A percentile compares a stretch with the other conserved stretches of the same genome.
phyloP scores from a whole-genome alignment of 148 eudicot species.

The Camellia japonica region DNA sequence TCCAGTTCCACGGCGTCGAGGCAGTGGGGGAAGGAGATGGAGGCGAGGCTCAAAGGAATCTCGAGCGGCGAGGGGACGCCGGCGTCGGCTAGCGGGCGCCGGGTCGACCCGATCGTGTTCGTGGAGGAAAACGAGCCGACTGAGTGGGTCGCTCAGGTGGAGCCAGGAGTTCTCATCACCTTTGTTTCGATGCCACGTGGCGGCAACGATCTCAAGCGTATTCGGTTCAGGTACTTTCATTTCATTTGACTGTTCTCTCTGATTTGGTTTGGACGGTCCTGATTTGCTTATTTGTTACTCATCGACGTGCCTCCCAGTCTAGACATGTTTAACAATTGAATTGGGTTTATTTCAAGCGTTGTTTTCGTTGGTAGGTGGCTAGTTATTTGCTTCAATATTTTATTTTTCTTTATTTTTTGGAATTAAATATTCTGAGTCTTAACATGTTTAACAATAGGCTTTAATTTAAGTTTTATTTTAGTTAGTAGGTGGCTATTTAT shows the following conservation, averaged over 20 bases:
- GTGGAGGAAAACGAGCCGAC: conserved; percentile 88
- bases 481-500: too few relatives aligned
- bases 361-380: conserved; percentile 13
- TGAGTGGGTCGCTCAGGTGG: conserved; percentile 99
- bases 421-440: background rate
- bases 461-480: too few relatives aligned
- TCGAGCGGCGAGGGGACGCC: conserved; percentile 59
- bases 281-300: conserved; percentile 2
- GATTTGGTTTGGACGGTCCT: conserved; percentile 8
- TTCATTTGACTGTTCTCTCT: background rate
- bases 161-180: conserved; percentile 90
- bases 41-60: conserved; percentile 87
- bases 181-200: conserved; percentile 92
- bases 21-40: conserved; percentile 93
- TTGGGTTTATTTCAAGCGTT: conserved; percentile 5
- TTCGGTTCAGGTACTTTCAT: conserved; percentile 32
- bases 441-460: too few relatives aligned
- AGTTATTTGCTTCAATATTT: background rate
- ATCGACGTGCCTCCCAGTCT: background rate
- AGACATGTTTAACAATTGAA: background rate
- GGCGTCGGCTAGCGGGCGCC: conserved; percentile 56
- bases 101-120: conserved; percentile 65
- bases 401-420: background rate
- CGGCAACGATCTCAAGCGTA: conserved; percentile 91
- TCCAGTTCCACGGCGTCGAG: conserved; percentile 56